Evolutionary conservation across 2,329 filamentous ascomycete species (phyloP).

Genomic region (Fusarium irregulare): DNA sequence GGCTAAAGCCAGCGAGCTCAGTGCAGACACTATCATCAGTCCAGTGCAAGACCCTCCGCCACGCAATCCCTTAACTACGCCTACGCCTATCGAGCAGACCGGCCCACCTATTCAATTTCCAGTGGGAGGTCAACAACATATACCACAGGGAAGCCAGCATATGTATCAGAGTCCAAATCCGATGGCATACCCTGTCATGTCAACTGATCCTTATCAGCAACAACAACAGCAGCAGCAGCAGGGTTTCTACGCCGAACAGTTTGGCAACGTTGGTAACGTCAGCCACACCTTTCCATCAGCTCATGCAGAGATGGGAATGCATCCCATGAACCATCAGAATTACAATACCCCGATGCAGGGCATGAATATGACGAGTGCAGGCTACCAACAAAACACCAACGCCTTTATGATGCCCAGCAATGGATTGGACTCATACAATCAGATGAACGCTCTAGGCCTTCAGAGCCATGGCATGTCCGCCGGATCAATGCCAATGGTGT

Average conservation of each 20-base stretch:
- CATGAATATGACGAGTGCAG: conserved; percentile 40
- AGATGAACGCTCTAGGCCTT: conserved; percentile 50
- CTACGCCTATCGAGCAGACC: conserved; percentile 43
- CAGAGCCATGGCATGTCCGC: conserved; percentile 45
- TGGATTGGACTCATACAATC: conserved; percentile 49
- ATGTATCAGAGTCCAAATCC: conserved; percentile 35
- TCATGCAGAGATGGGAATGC: conserved; percentile 41
- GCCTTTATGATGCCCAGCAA: conserved; percentile 46
- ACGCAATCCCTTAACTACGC: conserved; percentile 49
- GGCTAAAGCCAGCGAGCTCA: conserved; percentile 58
- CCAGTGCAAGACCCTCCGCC: conserved; percentile 67
- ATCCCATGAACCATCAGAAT: conserved; percentile 42
- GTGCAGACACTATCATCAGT: conserved; percentile 73
- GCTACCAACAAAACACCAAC: conserved; percentile 40
- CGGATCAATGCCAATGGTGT: conserved; percentile 49
- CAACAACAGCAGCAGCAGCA: conserved; percentile 17
- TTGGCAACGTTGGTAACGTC: conserved; percentile 45
- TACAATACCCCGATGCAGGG: conserved; percentile 44
- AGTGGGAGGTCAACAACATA: conserved; percentile 32
- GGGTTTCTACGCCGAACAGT: conserved; percentile 45
- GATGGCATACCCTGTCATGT: conserved; percentile 46
- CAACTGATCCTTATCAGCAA: conserved; percentile 40
- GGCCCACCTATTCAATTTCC: conserved; percentile 38
- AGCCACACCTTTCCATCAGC: conserved; percentile 44
- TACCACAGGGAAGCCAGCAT: conserved; percentile 36